Conservation (phyloP, 2,329 filamentous ascomycete genomes). For the Talaromyces sp. region DNA sequence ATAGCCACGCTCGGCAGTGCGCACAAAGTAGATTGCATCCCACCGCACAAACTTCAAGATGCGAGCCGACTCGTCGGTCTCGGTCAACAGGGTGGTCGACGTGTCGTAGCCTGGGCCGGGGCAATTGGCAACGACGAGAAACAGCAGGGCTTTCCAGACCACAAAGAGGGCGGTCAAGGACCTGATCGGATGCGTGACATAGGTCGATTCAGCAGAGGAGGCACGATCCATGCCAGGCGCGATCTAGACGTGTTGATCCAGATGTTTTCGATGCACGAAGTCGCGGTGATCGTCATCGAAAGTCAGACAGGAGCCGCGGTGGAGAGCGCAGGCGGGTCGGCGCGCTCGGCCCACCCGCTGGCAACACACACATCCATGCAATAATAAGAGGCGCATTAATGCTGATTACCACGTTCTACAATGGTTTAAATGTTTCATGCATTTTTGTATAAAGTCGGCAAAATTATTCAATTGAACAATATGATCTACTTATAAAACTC, state of each 20-base stretch:
- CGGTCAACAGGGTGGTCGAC: conserved; percentile 48
- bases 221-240: neutral
- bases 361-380: neutral
- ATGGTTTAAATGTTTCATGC: too few species aligned
- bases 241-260: neutral
- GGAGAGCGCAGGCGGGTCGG: neutral
- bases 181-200: conserved; percentile 22
- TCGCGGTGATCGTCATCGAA: neutral
- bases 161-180: conserved; percentile 40
- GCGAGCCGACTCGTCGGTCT: conserved; percentile 14
- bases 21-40: conserved; percentile 59
- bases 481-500: neutral
- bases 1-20: conserved; percentile 49
- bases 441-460: neutral
- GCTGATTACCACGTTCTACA: neutral
- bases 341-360: neutral
- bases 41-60: conserved; percentile 51
- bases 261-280: neutral
- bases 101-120: conserved; percentile 61
- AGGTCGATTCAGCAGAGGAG: neutral
- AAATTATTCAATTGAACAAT: neutral
- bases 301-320: neutral
- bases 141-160: conserved; percentile 53
- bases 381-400: neutral
- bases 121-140: conserved; percentile 44